Evolutionary conservation across 2,329 filamentous ascomycete species (phyloP).

Genomic region (Pseudogymnoascus sp.): DNA sequence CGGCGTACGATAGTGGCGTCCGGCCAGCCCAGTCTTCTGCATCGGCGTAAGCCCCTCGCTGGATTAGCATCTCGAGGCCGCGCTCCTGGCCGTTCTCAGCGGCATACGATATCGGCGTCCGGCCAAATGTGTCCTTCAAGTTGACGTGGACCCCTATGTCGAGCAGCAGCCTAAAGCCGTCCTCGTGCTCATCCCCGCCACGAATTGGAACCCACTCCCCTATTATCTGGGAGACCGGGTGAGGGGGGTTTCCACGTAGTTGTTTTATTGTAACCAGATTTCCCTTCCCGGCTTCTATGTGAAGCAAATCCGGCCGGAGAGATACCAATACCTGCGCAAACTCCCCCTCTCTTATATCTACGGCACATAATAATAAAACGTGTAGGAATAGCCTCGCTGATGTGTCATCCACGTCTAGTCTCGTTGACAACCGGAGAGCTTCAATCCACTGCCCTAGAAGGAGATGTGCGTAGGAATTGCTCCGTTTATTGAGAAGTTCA

Average conservation of each 20-base stretch:
- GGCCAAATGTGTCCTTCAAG: neutral
- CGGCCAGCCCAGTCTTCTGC: conserved; percentile 26
- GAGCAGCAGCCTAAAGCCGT: neutral
- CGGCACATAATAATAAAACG: neutral
- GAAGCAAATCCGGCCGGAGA: neutral
- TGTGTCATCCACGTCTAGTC: neutral
- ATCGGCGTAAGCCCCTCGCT: neutral
- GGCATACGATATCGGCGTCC: neutral
- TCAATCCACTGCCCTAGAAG: neutral
- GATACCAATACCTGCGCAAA: neutral
- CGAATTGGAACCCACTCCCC: too few species aligned
- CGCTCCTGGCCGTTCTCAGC: neutral
- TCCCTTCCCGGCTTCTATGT: neutral
- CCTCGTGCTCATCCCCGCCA: too few species aligned
- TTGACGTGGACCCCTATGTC: neutral
- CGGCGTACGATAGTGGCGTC: neutral
- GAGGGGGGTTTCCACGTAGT: neutral
- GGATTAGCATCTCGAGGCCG: neutral
- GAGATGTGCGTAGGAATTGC: neutral
- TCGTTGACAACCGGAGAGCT: neutral
- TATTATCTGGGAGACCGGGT: neutral
- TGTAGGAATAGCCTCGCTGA: too few species aligned
- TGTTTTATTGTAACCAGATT: neutral
- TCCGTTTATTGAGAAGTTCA: neutral
- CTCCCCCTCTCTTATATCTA: neutral